phyloP scores from a whole-genome alignment of 2,329 filamentous ascomycete species.

The Neonectria faginata region DNA sequence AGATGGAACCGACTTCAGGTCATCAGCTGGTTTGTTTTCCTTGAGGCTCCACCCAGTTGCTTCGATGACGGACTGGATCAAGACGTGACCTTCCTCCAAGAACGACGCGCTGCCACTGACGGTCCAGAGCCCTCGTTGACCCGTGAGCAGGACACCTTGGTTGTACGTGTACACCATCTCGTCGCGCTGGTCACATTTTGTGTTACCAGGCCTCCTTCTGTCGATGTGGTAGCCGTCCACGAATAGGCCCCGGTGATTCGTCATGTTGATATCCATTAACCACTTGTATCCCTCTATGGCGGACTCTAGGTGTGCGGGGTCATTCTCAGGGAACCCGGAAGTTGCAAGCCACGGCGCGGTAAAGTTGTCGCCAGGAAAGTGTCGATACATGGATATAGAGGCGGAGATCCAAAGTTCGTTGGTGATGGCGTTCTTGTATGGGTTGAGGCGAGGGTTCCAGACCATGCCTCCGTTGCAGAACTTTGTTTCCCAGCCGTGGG shows the following conservation, averaged over 20 bases:
- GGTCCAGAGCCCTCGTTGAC: constrained; percentile 82
- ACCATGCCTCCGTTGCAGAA: constrained; percentile 90
- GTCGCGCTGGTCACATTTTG: constrained; percentile 82
- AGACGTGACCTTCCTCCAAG: constrained; percentile 81
- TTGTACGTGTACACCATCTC: constrained; percentile 97
- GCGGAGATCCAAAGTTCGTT: constrained; percentile 91
- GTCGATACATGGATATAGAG: constrained; percentile 88
- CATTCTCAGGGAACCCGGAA: constrained; percentile 51
- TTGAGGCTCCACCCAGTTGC: constrained; percentile 80
- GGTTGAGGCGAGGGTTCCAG: constrained; percentile 83
- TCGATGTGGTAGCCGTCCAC: constrained; percentile 89
- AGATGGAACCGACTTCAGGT: constrained; percentile 46
- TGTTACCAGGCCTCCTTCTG: constrained; percentile 71
- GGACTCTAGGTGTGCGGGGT: constrained; percentile 76
- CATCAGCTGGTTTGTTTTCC: constrained; percentile 57
- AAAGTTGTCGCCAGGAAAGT: constrained; percentile 85
- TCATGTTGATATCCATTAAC: constrained; percentile 85
- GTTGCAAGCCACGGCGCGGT: constrained; percentile 70
- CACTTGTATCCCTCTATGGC: constrained; percentile 84
- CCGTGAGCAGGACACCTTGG: constrained; percentile 89
- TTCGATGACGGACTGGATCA: constrained; percentile 78
- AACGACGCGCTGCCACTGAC: constrained; percentile 79
- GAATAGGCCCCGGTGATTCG: constrained; percentile 78
- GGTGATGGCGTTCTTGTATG: constrained; percentile 97
- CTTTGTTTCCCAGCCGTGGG: constrained; percentile 81